These are phyloP conservation scores for Fragaria nilgerrensis DNA, from an alignment of 306 rosid genomes.

Conservation along the genomic window DNA sequence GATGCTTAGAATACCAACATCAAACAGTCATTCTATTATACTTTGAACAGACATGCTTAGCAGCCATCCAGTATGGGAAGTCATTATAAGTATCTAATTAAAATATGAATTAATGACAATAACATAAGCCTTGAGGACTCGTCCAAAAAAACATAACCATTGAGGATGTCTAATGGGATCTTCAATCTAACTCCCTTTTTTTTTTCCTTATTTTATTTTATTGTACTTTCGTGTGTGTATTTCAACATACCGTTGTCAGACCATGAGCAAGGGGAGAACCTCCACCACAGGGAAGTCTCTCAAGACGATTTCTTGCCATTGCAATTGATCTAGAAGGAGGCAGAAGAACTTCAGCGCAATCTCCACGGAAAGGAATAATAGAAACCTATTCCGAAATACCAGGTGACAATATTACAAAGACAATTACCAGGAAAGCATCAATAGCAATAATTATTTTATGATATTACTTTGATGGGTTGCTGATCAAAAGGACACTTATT, in stretches of 20 bases:
- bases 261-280: slow-evolving; percentile 99
- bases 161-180: neutral
- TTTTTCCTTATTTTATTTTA: too few relatives aligned
- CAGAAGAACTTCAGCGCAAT: slow-evolving; percentile 91
- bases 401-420: slow-evolving; percentile 13
- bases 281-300: slow-evolving; percentile 98
- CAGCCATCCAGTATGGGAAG: neutral
- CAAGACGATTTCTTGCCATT: slow-evolving; percentile 95
- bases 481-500: neutral
- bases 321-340: slow-evolving; percentile 99
- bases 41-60: neutral
- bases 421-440: neutral
- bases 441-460: neutral
- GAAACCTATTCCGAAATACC: slow-evolving; percentile 61
- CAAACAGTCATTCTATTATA: neutral
- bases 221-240: neutral
- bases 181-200: neutral
- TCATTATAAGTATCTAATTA: neutral
- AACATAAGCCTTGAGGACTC: neutral
- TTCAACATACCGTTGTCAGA: slow-evolving; percentile 70
- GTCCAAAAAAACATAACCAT: too few relatives aligned
- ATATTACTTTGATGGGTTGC: neutral
- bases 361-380: slow-evolving; percentile 97
- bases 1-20: neutral
- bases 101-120: neutral